phyloP scores from a whole-genome alignment of 2,329 filamentous ascomycete species.

The Fusarium sp. region DNA sequence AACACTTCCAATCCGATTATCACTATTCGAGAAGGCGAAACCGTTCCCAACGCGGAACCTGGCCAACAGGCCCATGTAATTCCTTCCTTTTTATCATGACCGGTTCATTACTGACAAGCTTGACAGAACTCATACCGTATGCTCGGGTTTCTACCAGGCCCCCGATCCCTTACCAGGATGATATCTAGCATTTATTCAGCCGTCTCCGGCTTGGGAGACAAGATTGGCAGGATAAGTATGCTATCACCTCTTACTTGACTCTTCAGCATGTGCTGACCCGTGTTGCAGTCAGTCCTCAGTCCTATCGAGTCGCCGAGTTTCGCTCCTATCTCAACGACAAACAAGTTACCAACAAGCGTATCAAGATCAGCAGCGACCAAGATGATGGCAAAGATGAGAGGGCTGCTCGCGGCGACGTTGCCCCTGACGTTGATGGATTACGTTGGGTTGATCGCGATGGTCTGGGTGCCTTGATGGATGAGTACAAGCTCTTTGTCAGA shows the following conservation, averaged over 20 bases:
- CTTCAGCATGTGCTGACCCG: slow-evolving; percentile 1
- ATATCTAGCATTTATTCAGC: slow-evolving; percentile 42
- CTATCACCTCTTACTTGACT: background rate
- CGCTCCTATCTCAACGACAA: slow-evolving; percentile 34
- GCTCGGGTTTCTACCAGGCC: slow-evolving; percentile 27
- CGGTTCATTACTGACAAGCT: background rate
- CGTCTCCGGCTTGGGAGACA: slow-evolving; percentile 42
- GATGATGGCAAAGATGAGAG: slow-evolving; percentile 5
- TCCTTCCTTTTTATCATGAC: background rate
- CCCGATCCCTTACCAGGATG: slow-evolving; percentile 44
- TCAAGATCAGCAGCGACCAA: slow-evolving; percentile 36
- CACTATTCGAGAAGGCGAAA: slow-evolving; percentile 31
- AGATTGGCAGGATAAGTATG: slow-evolving; percentile 40
- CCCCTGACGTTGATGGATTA: slow-evolving; percentile 9
- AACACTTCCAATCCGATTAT: slow-evolving; percentile 18
- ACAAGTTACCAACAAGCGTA: slow-evolving; percentile 42
- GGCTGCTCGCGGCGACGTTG: background rate
- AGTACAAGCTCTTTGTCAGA: slow-evolving; percentile 37
- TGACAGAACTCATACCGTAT: slow-evolving; percentile 33
- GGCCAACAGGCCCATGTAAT: slow-evolving; percentile 29
- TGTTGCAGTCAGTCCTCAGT: slow-evolving; percentile 36
- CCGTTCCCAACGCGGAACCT: slow-evolving; percentile 8
- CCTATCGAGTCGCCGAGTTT: slow-evolving; percentile 39
- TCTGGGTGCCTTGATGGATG: slow-evolving; percentile 36
- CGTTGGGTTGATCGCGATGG: slow-evolving; percentile 42